Evolutionary conservation across 2,329 filamentous ascomycete species (phyloP).

Genomic region (Myriosclerotinia duriaeana): DNA sequence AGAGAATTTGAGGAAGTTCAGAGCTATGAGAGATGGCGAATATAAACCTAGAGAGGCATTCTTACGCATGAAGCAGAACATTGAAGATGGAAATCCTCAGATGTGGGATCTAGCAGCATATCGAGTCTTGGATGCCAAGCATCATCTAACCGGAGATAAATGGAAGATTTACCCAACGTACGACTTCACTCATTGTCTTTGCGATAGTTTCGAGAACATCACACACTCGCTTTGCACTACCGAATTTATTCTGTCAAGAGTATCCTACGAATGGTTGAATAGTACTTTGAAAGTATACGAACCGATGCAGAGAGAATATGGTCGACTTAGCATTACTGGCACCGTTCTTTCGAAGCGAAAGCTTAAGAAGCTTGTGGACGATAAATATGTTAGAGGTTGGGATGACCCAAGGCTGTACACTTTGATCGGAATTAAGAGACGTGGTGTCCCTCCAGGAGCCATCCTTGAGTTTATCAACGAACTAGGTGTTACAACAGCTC

Average conservation of each 20-base stretch:
- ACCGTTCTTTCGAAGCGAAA: conserved; percentile 86
- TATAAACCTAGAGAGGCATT: conserved; percentile 83
- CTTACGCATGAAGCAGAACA: conserved; percentile 90
- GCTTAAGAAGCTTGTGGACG: conserved; percentile 74
- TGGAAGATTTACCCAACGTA: conserved; percentile 97
- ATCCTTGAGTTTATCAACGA: conserved; percentile 89
- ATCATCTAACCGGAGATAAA: conserved; percentile 75
- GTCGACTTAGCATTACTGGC: conserved; percentile 75
- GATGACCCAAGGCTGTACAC: conserved; percentile 91
- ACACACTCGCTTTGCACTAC: conserved; percentile 92
- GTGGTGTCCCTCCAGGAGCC: conserved; percentile 84
- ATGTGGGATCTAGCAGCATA: conserved; percentile 97
- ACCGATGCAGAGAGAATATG: conserved; percentile 90
- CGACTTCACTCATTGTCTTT: conserved; percentile 87
- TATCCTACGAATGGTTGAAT: conserved; percentile 89
- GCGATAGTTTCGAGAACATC: conserved; percentile 88
- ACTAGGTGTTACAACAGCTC: conserved; percentile 82
- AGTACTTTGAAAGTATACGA: conserved; percentile 78
- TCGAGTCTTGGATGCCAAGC: conserved; percentile 72
- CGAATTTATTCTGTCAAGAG: conserved; percentile 81
- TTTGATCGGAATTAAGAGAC: conserved; percentile 75
- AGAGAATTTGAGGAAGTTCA: conserved; percentile 78
- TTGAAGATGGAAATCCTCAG: conserved; percentile 80
- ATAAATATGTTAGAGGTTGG: conserved; percentile 80
- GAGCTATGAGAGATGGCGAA: conserved; percentile 87